Evolutionary conservation across 129 eudicot genomes (phyloP).

Genomic region (Saussurea involucrata): DNA sequence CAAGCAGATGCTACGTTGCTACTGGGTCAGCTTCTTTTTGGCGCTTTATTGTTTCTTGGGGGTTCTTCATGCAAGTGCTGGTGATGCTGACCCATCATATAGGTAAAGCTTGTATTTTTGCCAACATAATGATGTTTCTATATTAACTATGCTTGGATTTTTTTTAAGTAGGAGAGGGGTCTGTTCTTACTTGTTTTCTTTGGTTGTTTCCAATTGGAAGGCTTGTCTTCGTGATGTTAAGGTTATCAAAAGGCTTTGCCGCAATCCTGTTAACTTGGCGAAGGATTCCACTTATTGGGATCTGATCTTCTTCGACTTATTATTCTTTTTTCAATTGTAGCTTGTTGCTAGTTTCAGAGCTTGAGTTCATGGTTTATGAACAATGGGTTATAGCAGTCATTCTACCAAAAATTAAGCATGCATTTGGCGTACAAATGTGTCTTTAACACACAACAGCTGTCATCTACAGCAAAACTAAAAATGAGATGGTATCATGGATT

Average conservation of each 20-base stretch:
- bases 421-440: neutral
- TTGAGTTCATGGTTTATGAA: neutral
- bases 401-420: constrained; percentile 4
- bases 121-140: neutral
- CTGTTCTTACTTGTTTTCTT: neutral
- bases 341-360: neutral
- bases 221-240: neutral
- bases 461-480: neutral
- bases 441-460: neutral
- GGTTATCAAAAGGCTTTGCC: neutral
- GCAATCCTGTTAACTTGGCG: neutral
- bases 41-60: constrained; percentile 39
- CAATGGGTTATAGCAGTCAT: neutral
- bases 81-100: constrained; percentile 74
- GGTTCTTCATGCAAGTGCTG: constrained; percentile 66
- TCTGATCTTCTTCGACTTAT: neutral
- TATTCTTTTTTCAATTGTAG: neutral
- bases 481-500: too few species aligned
- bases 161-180: neutral
- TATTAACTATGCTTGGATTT: constrained; percentile 4
- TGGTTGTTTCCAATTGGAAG: constrained; percentile 1
- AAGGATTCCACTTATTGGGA: neutral
- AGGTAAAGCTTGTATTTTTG: constrained; percentile 42
- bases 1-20: constrained; percentile 50
- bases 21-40: constrained; percentile 42